These are phyloP conservation scores for Metarhizium brunneum DNA, from an alignment of 2,329 filamentous ascomycete species.

Conservation along the genomic window DNA sequence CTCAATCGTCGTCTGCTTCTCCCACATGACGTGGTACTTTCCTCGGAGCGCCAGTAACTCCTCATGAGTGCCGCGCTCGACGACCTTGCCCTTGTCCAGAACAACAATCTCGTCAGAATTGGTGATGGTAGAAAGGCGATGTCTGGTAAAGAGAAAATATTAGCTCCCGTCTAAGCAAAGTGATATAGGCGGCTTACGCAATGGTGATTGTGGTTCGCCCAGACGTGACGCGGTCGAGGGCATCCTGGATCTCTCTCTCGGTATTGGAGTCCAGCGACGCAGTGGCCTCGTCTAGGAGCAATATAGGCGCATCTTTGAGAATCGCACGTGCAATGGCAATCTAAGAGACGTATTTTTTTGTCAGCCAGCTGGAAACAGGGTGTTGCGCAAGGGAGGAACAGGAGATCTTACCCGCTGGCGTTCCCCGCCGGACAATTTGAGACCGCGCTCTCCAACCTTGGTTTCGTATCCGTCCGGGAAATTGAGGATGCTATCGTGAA, in stretches of 20 bases:
- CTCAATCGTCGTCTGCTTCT: constrained; percentile 24
- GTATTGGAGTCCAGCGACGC: constrained; percentile 38
- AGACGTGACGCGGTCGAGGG: constrained; percentile 33
- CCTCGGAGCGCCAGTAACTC: constrained; percentile 33
- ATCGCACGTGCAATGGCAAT: constrained; percentile 32
- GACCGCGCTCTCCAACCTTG: constrained; percentile 37
- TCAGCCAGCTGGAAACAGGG: constrained; percentile 43
- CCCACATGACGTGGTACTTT: constrained; percentile 42
- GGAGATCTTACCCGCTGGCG: constrained; percentile 29
- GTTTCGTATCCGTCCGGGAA: constrained; percentile 45
- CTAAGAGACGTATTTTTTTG: constrained; percentile 41
- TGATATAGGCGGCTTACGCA: constrained; percentile 15
- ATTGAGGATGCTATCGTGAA: constrained; percentile 54
- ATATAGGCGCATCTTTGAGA: constrained; percentile 16
- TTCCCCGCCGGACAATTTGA: constrained; percentile 41
- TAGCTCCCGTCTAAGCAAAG: background rate
- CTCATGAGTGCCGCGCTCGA: constrained; percentile 43
- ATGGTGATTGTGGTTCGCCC: constrained; percentile 44
- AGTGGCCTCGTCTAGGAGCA: constrained; percentile 39
- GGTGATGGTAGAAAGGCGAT: constrained; percentile 31
- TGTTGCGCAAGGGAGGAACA: background rate
- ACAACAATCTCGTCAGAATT: constrained; percentile 44
- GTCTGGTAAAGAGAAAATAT: constrained; percentile 10
- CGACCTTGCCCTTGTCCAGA: constrained; percentile 40
- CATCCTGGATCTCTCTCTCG: constrained; percentile 34